phyloP scores from a whole-genome alignment of 2,329 filamentous ascomycete genomes.

The Aspergillus ruber region DNA sequence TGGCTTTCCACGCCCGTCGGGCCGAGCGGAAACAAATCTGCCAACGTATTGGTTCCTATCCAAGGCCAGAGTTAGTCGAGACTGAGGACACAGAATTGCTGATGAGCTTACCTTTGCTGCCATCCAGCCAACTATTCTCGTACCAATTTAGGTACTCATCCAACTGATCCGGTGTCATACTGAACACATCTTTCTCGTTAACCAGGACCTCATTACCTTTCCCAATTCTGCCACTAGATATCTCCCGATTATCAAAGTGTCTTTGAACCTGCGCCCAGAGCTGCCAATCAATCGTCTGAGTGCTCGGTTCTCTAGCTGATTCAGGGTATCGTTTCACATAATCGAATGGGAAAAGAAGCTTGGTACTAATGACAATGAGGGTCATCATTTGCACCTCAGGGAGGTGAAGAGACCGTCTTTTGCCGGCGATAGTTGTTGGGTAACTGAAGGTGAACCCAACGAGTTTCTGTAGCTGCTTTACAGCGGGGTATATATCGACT shows the following conservation, averaged over 20 bases:
- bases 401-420: conserved; percentile 45
- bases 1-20: conserved; percentile 14
- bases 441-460: conserved; percentile 55
- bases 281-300: conserved; percentile 63
- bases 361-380: conserved; percentile 67
- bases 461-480: conserved; percentile 50
- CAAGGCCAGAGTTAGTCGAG: conserved; percentile 1
- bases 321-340: conserved; percentile 46
- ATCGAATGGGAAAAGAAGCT: conserved; percentile 73
- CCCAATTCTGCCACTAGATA: conserved; percentile 29
- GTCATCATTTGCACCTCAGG: conserved; percentile 71
- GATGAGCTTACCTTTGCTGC: conserved; percentile 19
- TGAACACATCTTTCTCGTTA: conserved; percentile 56
- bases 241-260: conserved; percentile 28
- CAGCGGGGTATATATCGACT: conserved; percentile 44
- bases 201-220: conserved; percentile 49
- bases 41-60: conserved; percentile 26
- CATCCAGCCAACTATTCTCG: conserved; percentile 54
- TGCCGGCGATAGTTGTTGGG: conserved; percentile 32
- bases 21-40: conserved; percentile 38
- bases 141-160: conserved; percentile 79
- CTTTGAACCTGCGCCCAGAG: conserved; percentile 56
- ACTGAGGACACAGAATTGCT: neutral
- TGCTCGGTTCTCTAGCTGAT: conserved; percentile 50
- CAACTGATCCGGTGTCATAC: conserved; percentile 56